These are phyloP conservation scores for Cairneyella variabilis DNA, from an alignment of 495 filamentous ascomycete genomes.

Conservation along the genomic window DNA sequence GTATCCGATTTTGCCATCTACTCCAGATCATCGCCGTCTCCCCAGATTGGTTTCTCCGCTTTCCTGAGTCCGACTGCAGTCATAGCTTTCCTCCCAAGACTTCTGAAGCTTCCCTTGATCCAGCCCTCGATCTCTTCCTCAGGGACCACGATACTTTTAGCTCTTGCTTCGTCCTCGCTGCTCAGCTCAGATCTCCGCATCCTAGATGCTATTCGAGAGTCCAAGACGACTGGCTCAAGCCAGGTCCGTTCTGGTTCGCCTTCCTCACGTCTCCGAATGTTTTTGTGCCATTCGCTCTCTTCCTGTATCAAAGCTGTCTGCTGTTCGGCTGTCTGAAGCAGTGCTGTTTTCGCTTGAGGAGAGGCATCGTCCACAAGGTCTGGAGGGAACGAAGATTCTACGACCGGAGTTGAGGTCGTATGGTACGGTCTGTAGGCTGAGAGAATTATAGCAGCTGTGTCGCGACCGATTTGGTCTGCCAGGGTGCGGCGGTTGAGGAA, in stretches of 20 bases:
- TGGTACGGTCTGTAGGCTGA: constrained; percentile 52
- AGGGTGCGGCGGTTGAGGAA: constrained; percentile 83
- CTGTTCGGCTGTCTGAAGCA: constrained; percentile 49
- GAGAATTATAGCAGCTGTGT: constrained; percentile 81
- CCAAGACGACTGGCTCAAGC: constrained; percentile 73
- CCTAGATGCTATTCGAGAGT: constrained; percentile 68
- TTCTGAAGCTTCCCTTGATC: constrained; percentile 43
- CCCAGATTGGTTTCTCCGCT: constrained; percentile 6
- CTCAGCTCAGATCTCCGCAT: constrained; percentile 75
- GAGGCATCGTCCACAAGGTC: constrained; percentile 27
- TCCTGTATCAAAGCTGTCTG: constrained; percentile 66
- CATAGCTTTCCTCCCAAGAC: constrained; percentile 12
- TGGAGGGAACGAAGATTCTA: constrained; percentile 22
- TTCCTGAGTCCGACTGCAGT: constrained; percentile 12
- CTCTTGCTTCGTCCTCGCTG: constrained; percentile 64
- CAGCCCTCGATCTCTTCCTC: constrained; percentile 66
- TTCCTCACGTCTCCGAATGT: constrained; percentile 60
- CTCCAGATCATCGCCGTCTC: constrained; percentile 12
- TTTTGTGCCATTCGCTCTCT: constrained; percentile 86
- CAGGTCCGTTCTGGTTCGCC: constrained; percentile 59
- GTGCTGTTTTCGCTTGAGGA: constrained; percentile 12
- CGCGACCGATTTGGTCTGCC: constrained; percentile 84
- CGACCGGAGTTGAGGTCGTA: constrained; percentile 3
- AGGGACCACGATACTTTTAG: constrained; percentile 55
- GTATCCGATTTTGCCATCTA: constrained; percentile 4